Evolutionary conservation across 352 stramenopile species (phyloP), one percentile per base, ranked within the genome.

Genomic region (Phytophthora pisi): DNA sequence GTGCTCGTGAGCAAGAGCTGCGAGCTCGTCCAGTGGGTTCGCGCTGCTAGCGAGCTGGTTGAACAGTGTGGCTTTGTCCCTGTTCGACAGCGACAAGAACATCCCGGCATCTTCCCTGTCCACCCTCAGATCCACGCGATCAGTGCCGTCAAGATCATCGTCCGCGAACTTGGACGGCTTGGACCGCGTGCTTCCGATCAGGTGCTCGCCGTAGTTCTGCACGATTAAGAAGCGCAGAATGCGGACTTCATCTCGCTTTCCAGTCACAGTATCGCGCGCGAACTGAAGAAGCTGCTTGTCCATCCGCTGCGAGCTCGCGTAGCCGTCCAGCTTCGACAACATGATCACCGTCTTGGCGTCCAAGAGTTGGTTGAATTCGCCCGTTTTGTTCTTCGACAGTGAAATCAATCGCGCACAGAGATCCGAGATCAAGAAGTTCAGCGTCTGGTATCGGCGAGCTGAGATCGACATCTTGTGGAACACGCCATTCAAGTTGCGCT

Each of bases 361-460:
- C 46, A 92, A 57, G 7, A 84, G 45, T 23, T 84, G 62, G 0
- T 60, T 58, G 59, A 88, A 88, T 26, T 74, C 66, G 23, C 54
- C 62, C 0, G 61, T 60, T 46, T 76, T 78, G 51, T 68, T 72
- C 34, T 84, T 90, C 0, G 75, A 72, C 3, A 92, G 56, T 6
- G 74, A 64, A 43, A 91, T 77, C 31, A 95, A 57, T 11, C 87
- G 87, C 10, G 73, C 74, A 50, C 86, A 94, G 10, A 92, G 69
- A 55, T 95, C 88, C 8, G 84, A 90, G 42, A 95, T 90, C 42
- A 95, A 49, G 43, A 90, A 84, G 53, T 93, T 92, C 13, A 93
- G 69, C 6, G 86, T 84, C 63, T 95, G 84, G 58, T 78, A 94
- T 23, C 88, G 86, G 18, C 85, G 84, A 40, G 66, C 64, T 5